Conservation (phyloP, 306 rosid species). For the Dryas alaskensis region DNA sequence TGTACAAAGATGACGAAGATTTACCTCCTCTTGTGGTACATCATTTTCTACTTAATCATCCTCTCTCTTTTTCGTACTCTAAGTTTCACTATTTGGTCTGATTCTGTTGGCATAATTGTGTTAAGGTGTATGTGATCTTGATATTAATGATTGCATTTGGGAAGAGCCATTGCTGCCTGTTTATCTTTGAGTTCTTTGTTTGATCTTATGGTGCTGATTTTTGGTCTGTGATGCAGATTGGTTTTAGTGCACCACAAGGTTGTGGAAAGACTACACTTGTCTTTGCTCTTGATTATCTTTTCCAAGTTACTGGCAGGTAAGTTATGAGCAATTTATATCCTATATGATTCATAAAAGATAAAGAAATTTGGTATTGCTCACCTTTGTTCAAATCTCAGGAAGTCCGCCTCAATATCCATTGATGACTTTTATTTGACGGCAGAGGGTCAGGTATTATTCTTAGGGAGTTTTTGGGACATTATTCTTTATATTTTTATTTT, state of each 20-base stretch:
- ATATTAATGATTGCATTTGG: not conserved
- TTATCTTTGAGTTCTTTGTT: not conserved
- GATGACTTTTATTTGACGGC: conserved; percentile 91
- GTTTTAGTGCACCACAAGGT: conserved; percentile 98
- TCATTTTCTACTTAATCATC: not conserved
- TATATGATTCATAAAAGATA: conserved; percentile 3
- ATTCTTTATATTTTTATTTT: conserved; percentile 14
- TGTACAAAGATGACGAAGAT: conserved; percentile 62
- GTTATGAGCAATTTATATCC: conserved; percentile 3
- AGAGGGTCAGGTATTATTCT: conserved; percentile 62
- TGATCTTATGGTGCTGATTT: conserved; percentile 6
- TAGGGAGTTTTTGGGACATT: conserved; percentile 15
- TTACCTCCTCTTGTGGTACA: conserved; percentile 83
- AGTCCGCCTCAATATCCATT: conserved; percentile 78
- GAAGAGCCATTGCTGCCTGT: not conserved
- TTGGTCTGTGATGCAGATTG: conserved; percentile 55
- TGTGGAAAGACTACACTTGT: conserved; percentile 98
- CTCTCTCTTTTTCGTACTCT: not conserved
- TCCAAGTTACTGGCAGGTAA: conserved; percentile 55
- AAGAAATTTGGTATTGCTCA: conserved; percentile 22
- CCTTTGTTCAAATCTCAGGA: conserved; percentile 55
- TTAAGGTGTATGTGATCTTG: not conserved
- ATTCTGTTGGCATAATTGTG: not conserved
- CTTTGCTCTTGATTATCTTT: conserved; percentile 87
- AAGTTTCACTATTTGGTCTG: not conserved